Evolutionary conservation across 129 eudicot species (phyloP).

Genomic region (Centrapalus pauciflorus): DNA sequence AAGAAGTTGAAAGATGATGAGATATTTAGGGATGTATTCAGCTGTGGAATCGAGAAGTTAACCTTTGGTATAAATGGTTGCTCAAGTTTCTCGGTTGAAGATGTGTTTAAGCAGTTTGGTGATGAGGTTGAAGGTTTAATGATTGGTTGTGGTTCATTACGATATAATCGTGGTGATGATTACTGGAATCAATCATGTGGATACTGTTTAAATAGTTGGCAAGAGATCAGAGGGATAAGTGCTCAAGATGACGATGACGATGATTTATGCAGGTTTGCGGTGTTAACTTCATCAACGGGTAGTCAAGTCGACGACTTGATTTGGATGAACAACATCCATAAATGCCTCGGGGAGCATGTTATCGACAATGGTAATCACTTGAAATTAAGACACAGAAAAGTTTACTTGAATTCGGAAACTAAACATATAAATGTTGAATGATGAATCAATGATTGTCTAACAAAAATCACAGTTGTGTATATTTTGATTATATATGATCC

Average conservation of each 20-base stretch:
- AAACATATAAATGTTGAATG: too few relatives aligned
- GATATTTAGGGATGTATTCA: conserved; percentile 25
- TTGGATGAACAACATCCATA: conserved; percentile 25
- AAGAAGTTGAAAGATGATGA: conserved; percentile 16
- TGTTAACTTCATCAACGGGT: conserved; percentile 38
- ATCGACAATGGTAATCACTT: conserved; percentile 17
- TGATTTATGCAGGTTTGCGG: conserved; percentile 50
- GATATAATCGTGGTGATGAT: background rate
- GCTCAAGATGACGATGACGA: conserved; percentile 16
- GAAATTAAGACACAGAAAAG: background rate
- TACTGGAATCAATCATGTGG: conserved; percentile 24
- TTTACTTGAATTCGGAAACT: too few relatives aligned
- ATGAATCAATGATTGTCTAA: too few relatives aligned
- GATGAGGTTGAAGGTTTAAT: conserved; percentile 21
- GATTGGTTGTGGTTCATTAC: conserved; percentile 16
- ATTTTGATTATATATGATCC: background rate
- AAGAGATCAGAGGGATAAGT: conserved; percentile 26
- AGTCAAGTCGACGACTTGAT: conserved; percentile 16
- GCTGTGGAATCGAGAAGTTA: conserved; percentile 55
- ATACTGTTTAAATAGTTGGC: conserved; percentile 38
- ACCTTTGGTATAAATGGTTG: conserved; percentile 36
- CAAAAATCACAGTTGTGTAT: background rate
- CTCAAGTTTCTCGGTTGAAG: conserved; percentile 34
- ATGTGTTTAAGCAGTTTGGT: conserved; percentile 25
- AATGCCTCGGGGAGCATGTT: conserved; percentile 40